phyloP scores from a whole-genome alignment of 2,329 filamentous ascomycete species.

The Alternaria sp. region DNA sequence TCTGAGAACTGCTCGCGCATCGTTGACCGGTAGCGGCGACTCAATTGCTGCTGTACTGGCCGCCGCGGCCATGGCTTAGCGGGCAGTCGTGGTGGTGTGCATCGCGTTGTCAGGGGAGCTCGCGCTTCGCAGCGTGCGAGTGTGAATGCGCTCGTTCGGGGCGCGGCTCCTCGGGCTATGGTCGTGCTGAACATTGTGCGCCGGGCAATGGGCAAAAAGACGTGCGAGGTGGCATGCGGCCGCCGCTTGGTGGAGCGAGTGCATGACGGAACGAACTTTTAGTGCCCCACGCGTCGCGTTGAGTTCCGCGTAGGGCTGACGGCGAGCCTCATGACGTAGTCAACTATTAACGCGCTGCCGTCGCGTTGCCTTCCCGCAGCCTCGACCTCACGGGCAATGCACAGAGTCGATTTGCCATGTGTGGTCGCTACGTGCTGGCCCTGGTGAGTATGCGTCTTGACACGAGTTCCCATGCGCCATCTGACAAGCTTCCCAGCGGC shows the following conservation, averaged over 20 bases:
- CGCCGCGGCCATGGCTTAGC: constrained; percentile 38
- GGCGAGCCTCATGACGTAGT: constrained; percentile 23
- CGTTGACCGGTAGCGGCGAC: constrained; percentile 39
- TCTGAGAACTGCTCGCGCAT: constrained; percentile 38
- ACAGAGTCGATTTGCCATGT: constrained; percentile 60
- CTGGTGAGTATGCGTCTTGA: constrained; percentile 58
- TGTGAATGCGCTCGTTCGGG: constrained; percentile 29
- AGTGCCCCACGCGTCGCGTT: constrained; percentile 30
- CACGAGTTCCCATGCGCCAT: not conserved
- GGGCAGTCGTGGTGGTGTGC: constrained; percentile 31
- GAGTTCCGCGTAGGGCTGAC: constrained; percentile 40
- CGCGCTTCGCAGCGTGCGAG: constrained; percentile 38
- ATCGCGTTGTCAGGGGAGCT: constrained; percentile 18
- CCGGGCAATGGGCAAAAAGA: constrained; percentile 23
- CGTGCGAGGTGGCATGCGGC: constrained; percentile 16
- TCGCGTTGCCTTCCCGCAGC: too few species aligned
- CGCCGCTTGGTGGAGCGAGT: constrained; percentile 24
- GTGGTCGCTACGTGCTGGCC: constrained; percentile 71
- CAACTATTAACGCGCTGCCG: not conserved
- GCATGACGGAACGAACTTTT: constrained; percentile 38
- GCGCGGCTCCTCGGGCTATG: constrained; percentile 36
- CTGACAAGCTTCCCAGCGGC: constrained; percentile 63
- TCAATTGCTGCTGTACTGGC: constrained; percentile 35
- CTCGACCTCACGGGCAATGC: constrained; percentile 20
- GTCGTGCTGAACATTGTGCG: constrained; percentile 49